Conservation (phyloP, 2,329 filamentous ascomycete genomes). For the Aureobasidium leucospermi region DNA sequence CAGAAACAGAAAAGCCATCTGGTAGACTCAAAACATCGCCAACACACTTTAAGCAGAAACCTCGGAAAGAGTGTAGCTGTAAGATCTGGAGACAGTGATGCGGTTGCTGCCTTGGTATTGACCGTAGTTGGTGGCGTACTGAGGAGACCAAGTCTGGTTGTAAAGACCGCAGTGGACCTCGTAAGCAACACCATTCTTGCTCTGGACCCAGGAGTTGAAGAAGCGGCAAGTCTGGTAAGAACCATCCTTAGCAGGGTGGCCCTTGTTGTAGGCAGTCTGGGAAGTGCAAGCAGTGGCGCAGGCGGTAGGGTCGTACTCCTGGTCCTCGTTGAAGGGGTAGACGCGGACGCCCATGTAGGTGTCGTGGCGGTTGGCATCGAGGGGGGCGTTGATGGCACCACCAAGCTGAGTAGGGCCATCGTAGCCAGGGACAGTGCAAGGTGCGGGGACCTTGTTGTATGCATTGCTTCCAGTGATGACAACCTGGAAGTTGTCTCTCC, state of each 20-base stretch:
- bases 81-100: slow-evolving; percentile 16
- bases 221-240: slow-evolving; percentile 19
- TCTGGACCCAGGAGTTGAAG: slow-evolving; percentile 34
- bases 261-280: slow-evolving; percentile 20
- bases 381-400: slow-evolving; percentile 30
- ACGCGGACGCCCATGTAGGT: slow-evolving; percentile 18
- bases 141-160: slow-evolving; percentile 18
- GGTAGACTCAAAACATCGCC: not conserved
- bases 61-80: slow-evolving; percentile 14
- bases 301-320: slow-evolving; percentile 18
- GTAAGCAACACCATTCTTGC: slow-evolving; percentile 29
- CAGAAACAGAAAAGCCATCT: not conserved
- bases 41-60: not conserved
- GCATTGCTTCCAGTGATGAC: slow-evolving; percentile 38
- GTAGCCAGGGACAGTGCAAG: slow-evolving; percentile 16
- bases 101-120: slow-evolving; percentile 15
- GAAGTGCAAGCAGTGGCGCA: slow-evolving; percentile 23
- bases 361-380: slow-evolving; percentile 15
- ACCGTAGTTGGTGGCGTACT: slow-evolving; percentile 20
- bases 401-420: slow-evolving; percentile 23
- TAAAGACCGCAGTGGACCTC: slow-evolving; percentile 36
- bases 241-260: slow-evolving; percentile 18
- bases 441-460: slow-evolving; percentile 21
- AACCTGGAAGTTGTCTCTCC: slow-evolving; percentile 29
- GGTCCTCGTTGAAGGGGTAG: slow-evolving; percentile 10